Conservation (phyloP, 805 yeast genomes). For the Zygosaccharomyces lentus region DNA sequence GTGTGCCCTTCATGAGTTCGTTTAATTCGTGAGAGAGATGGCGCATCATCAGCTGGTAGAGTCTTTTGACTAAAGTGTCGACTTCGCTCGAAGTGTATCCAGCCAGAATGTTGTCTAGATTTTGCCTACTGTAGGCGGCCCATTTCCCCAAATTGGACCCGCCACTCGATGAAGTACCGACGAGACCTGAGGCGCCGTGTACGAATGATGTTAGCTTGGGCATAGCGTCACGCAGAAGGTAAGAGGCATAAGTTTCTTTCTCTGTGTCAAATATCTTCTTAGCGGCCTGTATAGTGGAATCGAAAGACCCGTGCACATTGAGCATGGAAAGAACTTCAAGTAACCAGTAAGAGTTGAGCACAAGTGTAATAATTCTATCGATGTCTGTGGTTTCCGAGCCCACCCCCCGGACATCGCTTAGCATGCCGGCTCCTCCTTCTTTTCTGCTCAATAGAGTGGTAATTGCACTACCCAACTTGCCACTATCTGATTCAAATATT, state of each 20-base stretch:
- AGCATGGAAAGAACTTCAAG: slow-evolving; percentile 38
- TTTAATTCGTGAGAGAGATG: slow-evolving; percentile 42
- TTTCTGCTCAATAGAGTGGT: slow-evolving; percentile 9
- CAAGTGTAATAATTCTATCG: slow-evolving; percentile 43
- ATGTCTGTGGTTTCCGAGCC: slow-evolving; percentile 19
- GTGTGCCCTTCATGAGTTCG: slow-evolving; percentile 35
- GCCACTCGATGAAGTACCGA: slow-evolving; percentile 34
- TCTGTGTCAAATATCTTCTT: slow-evolving; percentile 31
- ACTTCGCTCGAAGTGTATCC: slow-evolving; percentile 59
- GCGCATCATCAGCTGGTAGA: slow-evolving; percentile 51
- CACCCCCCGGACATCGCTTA: slow-evolving; percentile 2
- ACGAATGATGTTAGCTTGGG: slow-evolving; percentile 68
- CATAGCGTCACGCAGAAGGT: slow-evolving; percentile 49
- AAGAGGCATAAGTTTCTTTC: slow-evolving; percentile 43
- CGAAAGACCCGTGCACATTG: slow-evolving; percentile 20
- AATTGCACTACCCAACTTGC: slow-evolving; percentile 11
- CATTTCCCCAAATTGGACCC: slow-evolving; percentile 49
- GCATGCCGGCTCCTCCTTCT: slow-evolving; percentile 6
- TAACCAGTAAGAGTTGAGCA: slow-evolving; percentile 53
- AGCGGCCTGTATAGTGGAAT: slow-evolving; percentile 18
- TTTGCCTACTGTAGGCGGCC: slow-evolving; percentile 59
- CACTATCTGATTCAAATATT: slow-evolving; percentile 9
- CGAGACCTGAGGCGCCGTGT: slow-evolving; percentile 53
- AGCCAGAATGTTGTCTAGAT: slow-evolving; percentile 52
- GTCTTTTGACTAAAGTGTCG: slow-evolving; percentile 47